Base-by-base conservation (phyloP, 2,329 filamentous ascomycete genomes). In the Diaporthe longicolla region DNA sequence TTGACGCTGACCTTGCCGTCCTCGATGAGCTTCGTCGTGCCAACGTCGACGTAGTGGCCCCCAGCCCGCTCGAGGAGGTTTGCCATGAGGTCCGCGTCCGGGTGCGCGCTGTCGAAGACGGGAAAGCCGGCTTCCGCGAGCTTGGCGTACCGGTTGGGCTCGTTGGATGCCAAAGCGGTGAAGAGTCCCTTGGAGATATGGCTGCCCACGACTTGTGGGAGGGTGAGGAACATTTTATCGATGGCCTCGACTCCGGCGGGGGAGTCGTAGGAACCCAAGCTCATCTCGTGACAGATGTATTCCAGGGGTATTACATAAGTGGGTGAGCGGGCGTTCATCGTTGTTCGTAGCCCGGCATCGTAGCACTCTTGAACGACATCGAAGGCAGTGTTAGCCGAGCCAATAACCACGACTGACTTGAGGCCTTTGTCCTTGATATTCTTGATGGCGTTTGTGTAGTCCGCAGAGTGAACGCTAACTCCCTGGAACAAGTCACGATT, bases 381-480 rank as follows among this genome's bases (percentile, higher is more conserved):
- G 72, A 86, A 85, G 8, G 81, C 84, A 2, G 82, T 83, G 73
- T 85, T 85, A n/a, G 82, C 83, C 2, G 83, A 83, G 32, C 83
- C 84, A 40, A 83, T 77, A 15, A 84, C 77, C n/a, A 80, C 45
- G 24, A 80, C 81, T 55, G 50, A 55, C 66, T 77, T 75, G 50
- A 61, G 73, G 9, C 76, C 76, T 26, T 59, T 43, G 19, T 61
- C 52, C 13, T 35, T 43, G 24, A 83, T 75, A 9, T 81, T 75
- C 4, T 79, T 29, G 24, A 3, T 78, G 0, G 85, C 86, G 48
- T 84, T 83, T 29, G 79, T 80, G 78, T 86, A 86, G 65, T 83
- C 76, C 26, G 79, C 82, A 4, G 84, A 84, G 77, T 88, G 87
- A 73, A 86, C 84, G 9, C 85, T 74, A 4, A 78, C 78, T 7